phyloP scores from a whole-genome alignment of 257 asterid species.

The Primulina eburnea region DNA sequence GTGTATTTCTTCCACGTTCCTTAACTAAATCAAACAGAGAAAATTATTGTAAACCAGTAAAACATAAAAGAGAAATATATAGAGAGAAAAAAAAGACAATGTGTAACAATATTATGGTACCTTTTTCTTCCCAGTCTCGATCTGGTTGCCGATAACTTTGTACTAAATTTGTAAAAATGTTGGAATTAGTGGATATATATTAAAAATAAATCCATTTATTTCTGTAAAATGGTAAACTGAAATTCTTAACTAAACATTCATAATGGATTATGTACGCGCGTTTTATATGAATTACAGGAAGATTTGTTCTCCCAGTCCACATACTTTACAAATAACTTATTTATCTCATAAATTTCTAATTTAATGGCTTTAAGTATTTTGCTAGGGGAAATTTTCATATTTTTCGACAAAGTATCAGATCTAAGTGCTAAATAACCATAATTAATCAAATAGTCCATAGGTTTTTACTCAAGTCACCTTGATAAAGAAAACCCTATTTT shows the following conservation, averaged over 20 bases:
- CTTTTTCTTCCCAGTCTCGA: constrained; percentile 78
- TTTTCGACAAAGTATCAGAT: no score
- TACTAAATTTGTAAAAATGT: constrained; percentile 32
- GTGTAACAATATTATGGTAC: constrained; percentile 27
- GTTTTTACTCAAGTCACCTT: not conserved
- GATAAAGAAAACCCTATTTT: not conserved
- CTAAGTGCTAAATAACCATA: no score
- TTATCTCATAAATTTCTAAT: no score
- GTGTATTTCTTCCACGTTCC: constrained; percentile 82
- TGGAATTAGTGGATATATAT: constrained; percentile 8
- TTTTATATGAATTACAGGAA: no score
- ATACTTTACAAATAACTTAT: no score
- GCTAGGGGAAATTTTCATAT: no score
- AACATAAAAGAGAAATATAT: not conserved
- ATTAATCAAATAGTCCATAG: no score
- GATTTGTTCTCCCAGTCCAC: no score
- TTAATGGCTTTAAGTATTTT: no score
- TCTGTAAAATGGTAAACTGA: no score
- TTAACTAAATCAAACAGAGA: constrained; percentile 38
- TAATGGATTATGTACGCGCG: no score
- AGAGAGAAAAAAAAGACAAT: not conserved
- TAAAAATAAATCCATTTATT: not conserved
- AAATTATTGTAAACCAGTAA: not conserved
- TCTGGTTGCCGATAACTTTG: constrained; percentile 54
- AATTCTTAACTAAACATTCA: no score